Base-by-base conservation (phyloP, 2,329 filamentous ascomycete species). In the Epichloe gansuensis region DNA sequence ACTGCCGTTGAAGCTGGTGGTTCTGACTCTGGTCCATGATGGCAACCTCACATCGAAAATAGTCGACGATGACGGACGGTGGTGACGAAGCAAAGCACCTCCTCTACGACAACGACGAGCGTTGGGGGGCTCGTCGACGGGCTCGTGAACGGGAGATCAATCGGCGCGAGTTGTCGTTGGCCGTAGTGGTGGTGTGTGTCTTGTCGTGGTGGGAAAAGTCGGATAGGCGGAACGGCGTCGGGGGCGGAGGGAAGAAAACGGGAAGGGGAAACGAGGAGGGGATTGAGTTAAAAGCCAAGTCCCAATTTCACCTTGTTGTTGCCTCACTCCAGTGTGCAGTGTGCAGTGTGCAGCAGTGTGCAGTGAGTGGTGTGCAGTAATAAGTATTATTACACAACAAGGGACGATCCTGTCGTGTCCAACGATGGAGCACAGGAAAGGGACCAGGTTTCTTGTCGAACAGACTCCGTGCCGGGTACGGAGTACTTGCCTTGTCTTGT, bases 11-110 rank as follows among this genome's bases (percentile, higher is more conserved):
- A 51, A 57, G 61, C 46, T 61, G 61, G 46, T 59, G 55, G 52
- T 57, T 59, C 52, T 61, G 62, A 55, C 56, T 63, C 53, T 57
- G 61, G 56, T 69, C 65, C 67, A 69, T 66, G 57, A 47, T 54
- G 41, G 55, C 54, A 52, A 53, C 57, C 54, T 62, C 58, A 61
- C 59, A 61, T 67, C 53, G 60, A 56, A 49, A 42, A 58, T 49
- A 45, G 49, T 52, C 49, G 56, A 54, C 52, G 54, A 55, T 52
- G 54, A 53, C 44, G 51, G 54, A 46, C 21, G 52, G 42, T 39
- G 55, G 52, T 46, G 54, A 55, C 52, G 46, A 50, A 43, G 50
- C 53, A 53, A 31, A 31, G 31, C 31, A 31, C 31, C 31, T 31
- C 51, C 47, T 52, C 46, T 51, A 47, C 46, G 47, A 51, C 49